These are phyloP conservation scores for Neohortaea acidophila DNA, from an alignment of 495 filamentous ascomycete genomes.

Conservation along the genomic window DNA sequence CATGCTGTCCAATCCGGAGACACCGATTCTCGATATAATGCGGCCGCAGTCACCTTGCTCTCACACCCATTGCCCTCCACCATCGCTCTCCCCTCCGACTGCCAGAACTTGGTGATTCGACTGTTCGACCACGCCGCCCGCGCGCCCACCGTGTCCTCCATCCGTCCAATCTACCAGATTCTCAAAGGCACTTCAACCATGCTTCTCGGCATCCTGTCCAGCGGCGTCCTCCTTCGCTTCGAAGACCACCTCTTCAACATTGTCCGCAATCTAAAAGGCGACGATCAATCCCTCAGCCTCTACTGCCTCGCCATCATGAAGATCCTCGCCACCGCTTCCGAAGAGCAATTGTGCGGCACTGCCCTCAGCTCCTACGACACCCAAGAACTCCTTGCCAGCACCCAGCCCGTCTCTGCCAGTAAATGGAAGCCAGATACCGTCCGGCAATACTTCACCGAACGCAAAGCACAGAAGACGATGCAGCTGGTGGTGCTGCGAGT, in stretches of 20 bases:
- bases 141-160: constrained; percentile 9
- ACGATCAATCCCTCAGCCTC: constrained; percentile 9
- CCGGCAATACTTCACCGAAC: constrained; percentile 10
- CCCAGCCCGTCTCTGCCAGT: background rate
- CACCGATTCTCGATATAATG: background rate
- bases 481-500: constrained; percentile 39
- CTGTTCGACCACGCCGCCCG: constrained; percentile 16
- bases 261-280: constrained; percentile 8
- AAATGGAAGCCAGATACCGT: constrained; percentile 5
- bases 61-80: constrained; percentile 18
- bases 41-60: constrained; percentile 15
- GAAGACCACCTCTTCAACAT: constrained; percentile 19
- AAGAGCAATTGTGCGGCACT: background rate
- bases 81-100: constrained; percentile 18
- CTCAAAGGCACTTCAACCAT: constrained; percentile 22
- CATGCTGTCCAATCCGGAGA: constrained; percentile 13
- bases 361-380: constrained; percentile 8
- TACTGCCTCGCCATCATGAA: constrained; percentile 17
- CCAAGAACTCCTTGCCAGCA: constrained; percentile 13
- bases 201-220: constrained; percentile 13
- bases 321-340: background rate
- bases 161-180: constrained; percentile 18
- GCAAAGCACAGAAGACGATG: constrained; percentile 37
- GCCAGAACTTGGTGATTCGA: constrained; percentile 20
- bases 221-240: constrained; percentile 10